Conservation (phyloP, 2,329 filamentous ascomycete genomes). For the Calonectria hongkongensis region DNA sequence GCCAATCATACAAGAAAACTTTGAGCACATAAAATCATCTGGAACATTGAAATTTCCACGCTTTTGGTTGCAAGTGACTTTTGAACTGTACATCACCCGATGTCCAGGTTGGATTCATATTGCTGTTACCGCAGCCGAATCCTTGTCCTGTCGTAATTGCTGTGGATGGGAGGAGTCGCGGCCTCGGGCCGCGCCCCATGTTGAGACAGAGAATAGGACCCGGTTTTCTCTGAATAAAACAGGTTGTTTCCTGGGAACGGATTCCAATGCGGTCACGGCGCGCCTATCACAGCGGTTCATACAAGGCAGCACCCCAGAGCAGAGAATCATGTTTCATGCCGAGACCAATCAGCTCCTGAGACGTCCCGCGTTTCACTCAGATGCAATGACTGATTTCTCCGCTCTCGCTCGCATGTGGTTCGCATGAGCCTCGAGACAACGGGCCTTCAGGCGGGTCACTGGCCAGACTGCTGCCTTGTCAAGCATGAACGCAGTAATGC, state of each 20-base stretch:
- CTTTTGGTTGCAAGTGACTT: neutral
- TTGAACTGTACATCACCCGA: neutral
- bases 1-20: constrained; percentile 43
- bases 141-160: constrained; percentile 7
- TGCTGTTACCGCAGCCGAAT: constrained; percentile 7
- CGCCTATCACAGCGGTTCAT: constrained; percentile 7
- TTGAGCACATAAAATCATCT: constrained; percentile 30
- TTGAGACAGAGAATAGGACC: neutral
- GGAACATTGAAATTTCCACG: constrained; percentile 23
- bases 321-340: constrained; percentile 15
- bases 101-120: neutral
- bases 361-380: constrained; percentile 56
- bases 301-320: neutral
- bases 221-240: constrained; percentile 18
- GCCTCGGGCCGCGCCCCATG: neutral
- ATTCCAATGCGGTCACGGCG: neutral
- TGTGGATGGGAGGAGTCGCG: constrained; percentile 17
- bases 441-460: constrained; percentile 73
- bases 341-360: constrained; percentile 24
- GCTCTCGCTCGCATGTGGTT: constrained; percentile 71
- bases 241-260: constrained; percentile 8
- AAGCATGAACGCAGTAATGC: constrained; percentile 89
- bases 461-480: constrained; percentile 95
- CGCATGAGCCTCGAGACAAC: constrained; percentile 73
- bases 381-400: constrained; percentile 69